phyloP scores from a whole-genome alignment of 2,329 filamentous ascomycete species.

The Ascochyta viciae-villosae region DNA sequence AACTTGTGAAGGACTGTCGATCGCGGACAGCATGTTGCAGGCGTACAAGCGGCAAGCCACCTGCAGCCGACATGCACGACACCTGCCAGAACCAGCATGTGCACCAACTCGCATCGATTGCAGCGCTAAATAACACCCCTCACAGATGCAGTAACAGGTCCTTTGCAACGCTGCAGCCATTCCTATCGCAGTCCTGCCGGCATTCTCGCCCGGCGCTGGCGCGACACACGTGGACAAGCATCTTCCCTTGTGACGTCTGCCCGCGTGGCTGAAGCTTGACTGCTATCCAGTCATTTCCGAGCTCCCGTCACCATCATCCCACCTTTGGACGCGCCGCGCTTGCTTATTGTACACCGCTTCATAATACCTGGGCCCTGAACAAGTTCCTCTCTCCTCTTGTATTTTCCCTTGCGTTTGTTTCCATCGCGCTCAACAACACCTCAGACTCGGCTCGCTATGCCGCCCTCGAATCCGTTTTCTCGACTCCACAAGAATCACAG shows the following conservation, averaged over 20 bases:
- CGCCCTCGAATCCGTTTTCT: slow-evolving; percentile 31
- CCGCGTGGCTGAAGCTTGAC: slow-evolving; percentile 19
- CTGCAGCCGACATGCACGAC: slow-evolving; percentile 8
- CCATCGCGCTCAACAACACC: neutral
- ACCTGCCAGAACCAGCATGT: slow-evolving; percentile 18
- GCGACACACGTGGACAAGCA: slow-evolving; percentile 10
- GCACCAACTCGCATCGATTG: slow-evolving; percentile 12
- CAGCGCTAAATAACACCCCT: slow-evolving; percentile 22
- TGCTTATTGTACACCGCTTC: slow-evolving; percentile 15
- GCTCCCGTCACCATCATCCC: slow-evolving; percentile 10
- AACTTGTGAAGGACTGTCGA: slow-evolving; percentile 2
- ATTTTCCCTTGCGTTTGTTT: neutral
- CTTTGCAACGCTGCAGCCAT: neutral
- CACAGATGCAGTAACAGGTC: slow-evolving; percentile 17
- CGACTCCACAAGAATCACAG: slow-evolving; percentile 38
- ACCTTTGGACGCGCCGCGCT: slow-evolving; percentile 5
- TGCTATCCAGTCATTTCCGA: slow-evolving; percentile 15
- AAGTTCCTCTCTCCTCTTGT: neutral
- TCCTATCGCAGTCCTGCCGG: slow-evolving; percentile 12
- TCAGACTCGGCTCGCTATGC: slow-evolving; percentile 23
- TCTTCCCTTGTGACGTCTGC: slow-evolving; percentile 18
- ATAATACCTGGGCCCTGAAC: slow-evolving; percentile 7
- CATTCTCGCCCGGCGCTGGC: slow-evolving; percentile 4
- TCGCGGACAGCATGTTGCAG: neutral
- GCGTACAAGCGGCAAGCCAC: slow-evolving; percentile 10